Conservation (phyloP, 441 rosid genomes). For the Iberis amara region DNA sequence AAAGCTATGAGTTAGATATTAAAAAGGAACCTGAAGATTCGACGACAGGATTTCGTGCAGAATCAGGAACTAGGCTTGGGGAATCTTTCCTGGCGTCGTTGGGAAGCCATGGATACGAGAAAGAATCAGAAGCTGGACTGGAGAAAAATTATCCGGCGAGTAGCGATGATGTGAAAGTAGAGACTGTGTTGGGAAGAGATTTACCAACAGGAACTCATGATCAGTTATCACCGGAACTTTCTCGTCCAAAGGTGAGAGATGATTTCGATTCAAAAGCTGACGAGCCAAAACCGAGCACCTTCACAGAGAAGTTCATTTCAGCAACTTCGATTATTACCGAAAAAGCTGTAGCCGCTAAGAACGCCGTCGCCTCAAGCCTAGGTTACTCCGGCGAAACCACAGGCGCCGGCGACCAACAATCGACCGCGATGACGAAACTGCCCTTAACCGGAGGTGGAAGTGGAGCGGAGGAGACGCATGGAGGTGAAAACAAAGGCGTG, state of each 20-base stretch:
- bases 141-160: background rate
- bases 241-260: slow-evolving; percentile 16
- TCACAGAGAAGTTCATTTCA: slow-evolving; percentile 36
- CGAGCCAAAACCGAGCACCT: slow-evolving; percentile 33
- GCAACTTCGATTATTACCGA: slow-evolving; percentile 35
- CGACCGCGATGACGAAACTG: slow-evolving; percentile 32
- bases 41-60: background rate
- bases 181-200: slow-evolving; percentile 14
- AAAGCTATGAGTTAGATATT: background rate
- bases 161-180: slow-evolving; percentile 3
- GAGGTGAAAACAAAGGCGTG: slow-evolving; percentile 36
- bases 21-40: background rate
- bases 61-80: too few species aligned
- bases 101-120: background rate
- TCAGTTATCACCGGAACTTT: slow-evolving; percentile 29
- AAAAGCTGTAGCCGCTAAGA: slow-evolving; percentile 35
- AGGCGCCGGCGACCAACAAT: background rate
- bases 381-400: slow-evolving; percentile 33
- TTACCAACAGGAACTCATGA: slow-evolving; percentile 29
- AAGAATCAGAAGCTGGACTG: background rate
- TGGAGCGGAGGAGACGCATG: slow-evolving; percentile 9
- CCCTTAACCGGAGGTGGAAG: slow-evolving; percentile 33
- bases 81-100: too few species aligned
- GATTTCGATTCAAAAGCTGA: background rate
- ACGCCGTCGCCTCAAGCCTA: slow-evolving; percentile 41